A percentile compares a stretch with the other conserved stretches of the same genome.
phyloP scores from a whole-genome alignment of 2,329 filamentous ascomycete genomes.

The Diaporthe amygdali region DNA sequence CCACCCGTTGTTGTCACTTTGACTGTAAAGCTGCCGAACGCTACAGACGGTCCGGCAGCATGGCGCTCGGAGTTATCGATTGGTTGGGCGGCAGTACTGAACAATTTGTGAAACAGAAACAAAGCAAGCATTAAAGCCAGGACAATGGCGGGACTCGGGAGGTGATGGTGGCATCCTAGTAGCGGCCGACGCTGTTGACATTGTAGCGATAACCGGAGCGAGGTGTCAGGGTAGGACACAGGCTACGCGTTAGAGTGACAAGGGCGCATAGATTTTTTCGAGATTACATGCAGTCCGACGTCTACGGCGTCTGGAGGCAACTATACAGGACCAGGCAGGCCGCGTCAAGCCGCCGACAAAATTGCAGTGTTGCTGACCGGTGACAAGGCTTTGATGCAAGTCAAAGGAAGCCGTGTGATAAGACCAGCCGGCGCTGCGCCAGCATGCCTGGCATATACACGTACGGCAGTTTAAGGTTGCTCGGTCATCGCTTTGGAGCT shows the following conservation, averaged over 20 bases:
- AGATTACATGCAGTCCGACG: neutral
- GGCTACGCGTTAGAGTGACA: neutral
- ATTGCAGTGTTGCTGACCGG: conserved; percentile 4
- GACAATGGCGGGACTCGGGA: neutral
- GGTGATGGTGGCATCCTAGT: neutral
- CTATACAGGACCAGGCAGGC: neutral
- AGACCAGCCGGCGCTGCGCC: neutral
- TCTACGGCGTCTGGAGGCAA: neutral
- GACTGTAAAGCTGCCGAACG: neutral
- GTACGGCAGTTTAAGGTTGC: neutral
- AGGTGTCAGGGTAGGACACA: neutral
- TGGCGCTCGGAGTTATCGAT: neutral
- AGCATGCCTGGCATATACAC: neutral
- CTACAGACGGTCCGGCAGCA: neutral
- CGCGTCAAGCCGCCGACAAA: neutral
- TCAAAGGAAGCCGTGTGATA: neutral
- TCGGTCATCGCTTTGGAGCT: conserved; percentile 1
- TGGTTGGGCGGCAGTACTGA: neutral
- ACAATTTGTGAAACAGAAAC: neutral
- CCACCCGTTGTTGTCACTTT: neutral
- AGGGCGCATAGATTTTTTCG: neutral
- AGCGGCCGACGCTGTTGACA: neutral
- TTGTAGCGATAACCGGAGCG: conserved; percentile 13
- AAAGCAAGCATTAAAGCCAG: conserved; percentile 7
- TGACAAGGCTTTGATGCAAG: neutral